Conservation (phyloP, 2,329 filamentous ascomycete species). For the Botrytis medusae region DNA sequence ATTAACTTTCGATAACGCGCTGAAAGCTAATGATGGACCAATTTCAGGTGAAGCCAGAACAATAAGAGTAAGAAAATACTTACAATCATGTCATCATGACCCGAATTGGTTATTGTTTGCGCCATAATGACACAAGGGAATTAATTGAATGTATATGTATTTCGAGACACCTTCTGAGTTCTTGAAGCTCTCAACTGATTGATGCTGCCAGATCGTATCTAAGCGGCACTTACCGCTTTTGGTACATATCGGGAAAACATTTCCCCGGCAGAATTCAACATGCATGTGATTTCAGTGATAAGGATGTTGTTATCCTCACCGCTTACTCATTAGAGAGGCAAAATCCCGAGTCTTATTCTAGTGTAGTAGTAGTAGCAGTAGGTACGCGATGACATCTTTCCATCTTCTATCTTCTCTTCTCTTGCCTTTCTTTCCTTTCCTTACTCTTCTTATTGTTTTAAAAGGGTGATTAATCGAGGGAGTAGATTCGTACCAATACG, state of each 20-base stretch:
- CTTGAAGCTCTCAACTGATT: conserved; percentile 1
- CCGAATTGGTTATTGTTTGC: conserved; percentile 79
- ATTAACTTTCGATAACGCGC: not conserved
- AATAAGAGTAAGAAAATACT: conserved; percentile 13
- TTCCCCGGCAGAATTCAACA: not conserved
- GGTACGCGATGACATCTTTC: not conserved
- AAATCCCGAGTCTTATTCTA: not conserved
- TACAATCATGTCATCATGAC: conserved; percentile 99
- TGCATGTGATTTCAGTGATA: not conserved
- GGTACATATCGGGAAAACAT: not conserved
- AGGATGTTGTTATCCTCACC: not conserved
- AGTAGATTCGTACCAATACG: not conserved
- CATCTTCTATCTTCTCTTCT: not conserved
- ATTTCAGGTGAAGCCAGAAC: not conserved
- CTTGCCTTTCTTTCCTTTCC: not conserved
- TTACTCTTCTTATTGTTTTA: not conserved
- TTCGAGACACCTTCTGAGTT: not conserved
- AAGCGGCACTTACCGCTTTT: conserved; percentile 17
- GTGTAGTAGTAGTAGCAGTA: not conserved
- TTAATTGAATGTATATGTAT: conserved; percentile 18
- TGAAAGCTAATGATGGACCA: not conserved
- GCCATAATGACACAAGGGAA: conserved; percentile 49
- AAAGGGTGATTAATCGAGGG: not conserved
- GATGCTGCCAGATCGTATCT: conserved; percentile 23
- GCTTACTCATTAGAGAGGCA: not conserved